These are phyloP conservation scores for Mycosphaerella sp. DNA, from an alignment of 2,329 filamentous ascomycete species.

Conservation along the genomic window DNA sequence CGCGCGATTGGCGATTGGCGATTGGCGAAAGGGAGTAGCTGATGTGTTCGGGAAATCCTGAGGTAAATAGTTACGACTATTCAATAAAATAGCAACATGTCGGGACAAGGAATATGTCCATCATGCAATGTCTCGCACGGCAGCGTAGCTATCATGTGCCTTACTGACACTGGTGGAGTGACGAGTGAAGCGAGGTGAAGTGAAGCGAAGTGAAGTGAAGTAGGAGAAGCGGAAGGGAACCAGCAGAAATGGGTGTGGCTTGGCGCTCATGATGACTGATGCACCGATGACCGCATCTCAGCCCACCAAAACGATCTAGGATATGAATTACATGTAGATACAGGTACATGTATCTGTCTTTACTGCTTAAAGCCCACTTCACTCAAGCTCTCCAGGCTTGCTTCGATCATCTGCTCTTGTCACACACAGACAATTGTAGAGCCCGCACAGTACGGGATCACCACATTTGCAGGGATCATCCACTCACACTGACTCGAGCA, in stretches of 20 bases:
- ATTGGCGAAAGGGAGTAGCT: too few species aligned
- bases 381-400: too few species aligned
- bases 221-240: background rate
- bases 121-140: too few species aligned
- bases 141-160: too few species aligned
- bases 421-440: background rate
- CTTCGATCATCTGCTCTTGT: background rate
- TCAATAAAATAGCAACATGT: too few species aligned
- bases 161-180: too few species aligned
- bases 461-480: background rate
- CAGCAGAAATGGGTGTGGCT: background rate
- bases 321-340: background rate
- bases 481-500: constrained; percentile 2
- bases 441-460: constrained; percentile 1
- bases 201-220: background rate
- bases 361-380: too few species aligned
- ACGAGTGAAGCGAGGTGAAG: background rate
- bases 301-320: background rate
- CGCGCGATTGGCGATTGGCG: too few species aligned
- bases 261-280: background rate
- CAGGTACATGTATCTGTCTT: background rate
- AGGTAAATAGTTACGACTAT: too few species aligned
- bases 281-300: background rate
- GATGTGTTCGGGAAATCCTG: too few species aligned
- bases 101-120: too few species aligned